Conservation (phyloP, 164 flowering plant species). For the Nelumbo lutea region DNA sequence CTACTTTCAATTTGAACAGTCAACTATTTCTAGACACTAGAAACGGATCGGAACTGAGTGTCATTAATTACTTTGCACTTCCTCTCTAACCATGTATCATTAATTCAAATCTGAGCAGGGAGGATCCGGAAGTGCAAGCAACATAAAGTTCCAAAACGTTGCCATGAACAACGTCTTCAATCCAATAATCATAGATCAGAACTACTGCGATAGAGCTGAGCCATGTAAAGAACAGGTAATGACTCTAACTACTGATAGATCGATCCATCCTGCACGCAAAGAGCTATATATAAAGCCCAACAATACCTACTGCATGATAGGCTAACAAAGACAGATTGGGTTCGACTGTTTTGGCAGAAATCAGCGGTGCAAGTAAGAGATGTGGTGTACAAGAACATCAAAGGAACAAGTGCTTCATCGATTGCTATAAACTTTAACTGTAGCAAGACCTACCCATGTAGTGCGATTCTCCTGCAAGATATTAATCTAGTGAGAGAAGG, state of each 20-base stretch:
- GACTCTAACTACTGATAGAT: not conserved
- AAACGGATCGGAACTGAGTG: no score
- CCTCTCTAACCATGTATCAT: no score
- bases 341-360: conserved; percentile 13
- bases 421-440: conserved; percentile 42
- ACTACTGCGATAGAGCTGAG: conserved; percentile 41
- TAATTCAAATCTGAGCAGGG: conserved; percentile 27
- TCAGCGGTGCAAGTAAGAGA: conserved; percentile 45
- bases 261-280: no score
- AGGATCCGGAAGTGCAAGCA: conserved; percentile 43
- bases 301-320: no score
- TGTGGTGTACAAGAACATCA: conserved; percentile 39
- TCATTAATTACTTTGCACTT: no score
- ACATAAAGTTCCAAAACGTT: conserved; percentile 36
- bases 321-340: no score
- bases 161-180: conserved; percentile 38
- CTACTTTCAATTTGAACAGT: no score
- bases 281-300: no score
- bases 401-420: conserved; percentile 43
- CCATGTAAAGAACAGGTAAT: conserved; percentile 44
- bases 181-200: conserved; percentile 54
- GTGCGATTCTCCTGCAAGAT: conserved; percentile 30
- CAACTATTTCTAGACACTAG: no score
- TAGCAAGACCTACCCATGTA: conserved; percentile 40
- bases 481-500: conserved; percentile 22